A percentile compares a stretch with the other conserved stretches of the same genome.
phyloP scores from a whole-genome alignment of 2,329 filamentous ascomycete species.

The Talaromyces amestolkiae region DNA sequence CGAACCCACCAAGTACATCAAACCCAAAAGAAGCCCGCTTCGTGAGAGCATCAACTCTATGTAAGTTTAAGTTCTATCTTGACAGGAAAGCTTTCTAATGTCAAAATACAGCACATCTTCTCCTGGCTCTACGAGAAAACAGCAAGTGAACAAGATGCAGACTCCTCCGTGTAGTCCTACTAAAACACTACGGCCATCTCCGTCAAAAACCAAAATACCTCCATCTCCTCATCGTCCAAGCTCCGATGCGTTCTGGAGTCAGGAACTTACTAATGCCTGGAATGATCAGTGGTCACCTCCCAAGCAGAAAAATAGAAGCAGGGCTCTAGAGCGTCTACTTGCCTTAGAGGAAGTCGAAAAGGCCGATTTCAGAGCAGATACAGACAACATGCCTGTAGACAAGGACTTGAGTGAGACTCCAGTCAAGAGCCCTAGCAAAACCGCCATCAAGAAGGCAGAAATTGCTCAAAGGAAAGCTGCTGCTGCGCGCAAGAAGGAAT shows the following conservation, averaged over 20 bases:
- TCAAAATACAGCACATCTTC: slow-evolving; percentile 5
- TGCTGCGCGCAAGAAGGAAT: slow-evolving; percentile 47
- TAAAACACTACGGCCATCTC: slow-evolving; percentile 45
- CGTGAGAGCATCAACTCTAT: slow-evolving; percentile 19
- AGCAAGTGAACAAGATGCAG: slow-evolving; percentile 21
- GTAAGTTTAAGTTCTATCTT: not conserved
- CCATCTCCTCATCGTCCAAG: slow-evolving; percentile 51
- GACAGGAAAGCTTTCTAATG: not conserved
- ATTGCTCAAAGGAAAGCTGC: slow-evolving; percentile 37
- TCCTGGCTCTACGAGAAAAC: slow-evolving; percentile 16
- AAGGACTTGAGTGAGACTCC: not conserved
- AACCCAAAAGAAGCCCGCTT: slow-evolving; percentile 16
- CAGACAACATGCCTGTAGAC: not conserved
- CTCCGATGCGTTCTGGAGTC: slow-evolving; percentile 55
- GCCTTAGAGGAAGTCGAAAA: slow-evolving; percentile 36
- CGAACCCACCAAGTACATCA: slow-evolving; percentile 12
- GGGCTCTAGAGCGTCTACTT: slow-evolving; percentile 25
- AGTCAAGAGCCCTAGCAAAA: slow-evolving; percentile 34
- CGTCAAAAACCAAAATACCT: slow-evolving; percentile 49
- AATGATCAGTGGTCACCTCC: slow-evolving; percentile 54
- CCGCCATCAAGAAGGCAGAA: slow-evolving; percentile 40
- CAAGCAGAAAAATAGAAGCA: slow-evolving; percentile 34
- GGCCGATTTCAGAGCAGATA: not conserved
- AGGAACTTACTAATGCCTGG: slow-evolving; percentile 53
- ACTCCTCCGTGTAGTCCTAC: slow-evolving; percentile 48